phyloP scores from a whole-genome alignment of 108 stramenopile genomes.

The Asterionellopsis glacialis region DNA sequence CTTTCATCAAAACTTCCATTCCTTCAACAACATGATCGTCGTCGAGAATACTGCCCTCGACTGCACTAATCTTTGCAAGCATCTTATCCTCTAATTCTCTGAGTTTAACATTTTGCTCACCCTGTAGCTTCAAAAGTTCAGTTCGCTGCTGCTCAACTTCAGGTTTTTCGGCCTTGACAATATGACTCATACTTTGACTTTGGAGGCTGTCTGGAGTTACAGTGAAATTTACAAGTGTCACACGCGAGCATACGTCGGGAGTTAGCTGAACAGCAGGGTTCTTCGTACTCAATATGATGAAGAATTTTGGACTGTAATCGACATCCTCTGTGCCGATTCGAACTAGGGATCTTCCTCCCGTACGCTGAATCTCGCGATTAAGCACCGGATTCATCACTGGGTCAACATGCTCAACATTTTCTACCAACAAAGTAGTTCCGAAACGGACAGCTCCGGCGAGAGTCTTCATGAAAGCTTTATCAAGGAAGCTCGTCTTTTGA shows the following conservation, averaged over 20 bases:
- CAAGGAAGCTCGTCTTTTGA: constrained; percentile 92
- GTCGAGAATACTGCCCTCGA: constrained; percentile 96
- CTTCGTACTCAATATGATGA: constrained; percentile 88
- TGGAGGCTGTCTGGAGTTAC: constrained; percentile 93
- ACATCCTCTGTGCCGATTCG: constrained; percentile 96
- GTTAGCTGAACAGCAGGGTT: constrained; percentile 91
- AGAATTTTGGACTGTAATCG: constrained; percentile 95
- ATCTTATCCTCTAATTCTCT: constrained; percentile 96
- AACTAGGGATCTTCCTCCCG: constrained; percentile 92
- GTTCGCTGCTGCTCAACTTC: constrained; percentile 87
- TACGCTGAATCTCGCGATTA: constrained; percentile 91
- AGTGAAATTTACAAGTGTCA: constrained; percentile 95
- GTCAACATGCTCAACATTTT: constrained; percentile 93
- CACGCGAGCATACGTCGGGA: constrained; percentile 95
- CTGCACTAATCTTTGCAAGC: constrained; percentile 88
- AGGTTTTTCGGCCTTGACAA: constrained; percentile 89
- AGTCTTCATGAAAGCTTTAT: constrained; percentile 97
- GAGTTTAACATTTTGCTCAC: constrained; percentile 93
- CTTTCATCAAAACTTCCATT: constrained; percentile 93
- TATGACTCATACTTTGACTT: constrained; percentile 81
- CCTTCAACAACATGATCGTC: constrained; percentile 93
- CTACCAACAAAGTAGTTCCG: constrained; percentile 93
- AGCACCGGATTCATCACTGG: constrained; percentile 96
- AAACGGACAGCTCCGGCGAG: constrained; percentile 96
- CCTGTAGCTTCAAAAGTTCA: constrained; percentile 84